Conservation (phyloP, 2,329 filamentous ascomycete species). For the Thielaviopsis musarum region DNA sequence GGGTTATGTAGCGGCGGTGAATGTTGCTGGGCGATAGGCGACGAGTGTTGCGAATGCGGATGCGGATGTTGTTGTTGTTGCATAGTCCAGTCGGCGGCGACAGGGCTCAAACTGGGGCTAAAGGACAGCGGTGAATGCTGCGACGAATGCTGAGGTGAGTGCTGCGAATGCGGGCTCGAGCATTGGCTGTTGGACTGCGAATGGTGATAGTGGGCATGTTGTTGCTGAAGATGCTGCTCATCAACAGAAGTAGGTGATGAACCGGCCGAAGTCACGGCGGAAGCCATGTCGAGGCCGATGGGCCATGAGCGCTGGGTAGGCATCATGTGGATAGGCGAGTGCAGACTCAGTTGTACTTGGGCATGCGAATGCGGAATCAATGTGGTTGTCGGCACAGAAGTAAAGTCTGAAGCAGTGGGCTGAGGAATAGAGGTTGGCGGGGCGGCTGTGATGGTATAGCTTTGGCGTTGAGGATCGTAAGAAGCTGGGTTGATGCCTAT, state of each 20-base stretch:
- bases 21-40: constrained; percentile 15
- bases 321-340: constrained; percentile 15
- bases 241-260: constrained; percentile 32
- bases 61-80: constrained; percentile 26
- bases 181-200: constrained; percentile 23
- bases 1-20: constrained; percentile 25
- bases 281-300: constrained; percentile 35
- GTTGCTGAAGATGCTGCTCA: constrained; percentile 20
- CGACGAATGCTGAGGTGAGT: constrained; percentile 17
- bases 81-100: constrained; percentile 41
- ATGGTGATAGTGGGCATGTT: constrained; percentile 22
- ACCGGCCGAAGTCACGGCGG: constrained; percentile 25
- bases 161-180: constrained; percentile 36
- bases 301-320: constrained; percentile 29
- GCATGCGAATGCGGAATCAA: constrained; percentile 18
- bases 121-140: constrained; percentile 34
- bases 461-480: constrained; percentile 16
- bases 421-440: constrained; percentile 2
- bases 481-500: constrained; percentile 3
- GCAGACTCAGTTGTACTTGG: constrained; percentile 8
- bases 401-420: not conserved
- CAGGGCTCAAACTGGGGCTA: constrained; percentile 28
- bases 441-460: constrained; percentile 14
- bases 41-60: constrained; percentile 23
- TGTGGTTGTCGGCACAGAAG: constrained; percentile 29